Base-by-base conservation (phyloP, 2,329 filamentous ascomycete species). In the Botrytis porri region DNA sequence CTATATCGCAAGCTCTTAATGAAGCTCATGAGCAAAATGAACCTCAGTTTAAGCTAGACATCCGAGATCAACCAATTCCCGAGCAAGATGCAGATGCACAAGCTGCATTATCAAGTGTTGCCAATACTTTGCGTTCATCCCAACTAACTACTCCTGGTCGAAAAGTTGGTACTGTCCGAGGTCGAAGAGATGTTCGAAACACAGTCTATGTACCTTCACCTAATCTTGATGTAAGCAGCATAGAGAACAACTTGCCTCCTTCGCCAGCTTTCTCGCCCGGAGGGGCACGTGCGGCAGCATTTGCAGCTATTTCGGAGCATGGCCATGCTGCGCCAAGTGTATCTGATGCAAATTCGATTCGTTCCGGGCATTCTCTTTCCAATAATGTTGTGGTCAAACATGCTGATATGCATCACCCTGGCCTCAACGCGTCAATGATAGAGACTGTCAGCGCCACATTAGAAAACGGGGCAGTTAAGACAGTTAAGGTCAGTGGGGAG, bases 371-470 rank as follows among this genome's bases (percentile, higher is more conserved):
- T 76, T 97, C 94, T 3, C 84, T 95, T 60, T 90, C 89, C 74
- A 89, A 90, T 62, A 84, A 91, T 61, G 87, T 87, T 6, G 88
- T 92, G n/a, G 84, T 89, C 69, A 91, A 90, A 78, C 96, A 99
- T 80, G 91, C 94, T 0, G 94, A 98, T 29, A 86, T 97, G 83
- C 88, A 91, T 70, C 88, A 89, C 16, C 89, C 92, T 1, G 95
- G 96, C 3, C 85, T 99, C 9, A 96, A 94, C 81, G 90, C 93
- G 5, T 98, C 95, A 22, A 88, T 98, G 72, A 92, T 98, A 69
- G 96, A 99, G 82, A 96, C 92, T 0, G 89, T 98, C n/a, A 96
- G 90, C 75, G 93, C 93, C 22, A 89, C 89, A 70, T 97, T 98
- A 80, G 91, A 95, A 73, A 88, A 91, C 48, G 93, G 93, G 14